Evolutionary conservation across 306 rosid species (phyloP), one percentile per base, ranked within the genome.

Genomic region (Castanospermum australe): DNA sequence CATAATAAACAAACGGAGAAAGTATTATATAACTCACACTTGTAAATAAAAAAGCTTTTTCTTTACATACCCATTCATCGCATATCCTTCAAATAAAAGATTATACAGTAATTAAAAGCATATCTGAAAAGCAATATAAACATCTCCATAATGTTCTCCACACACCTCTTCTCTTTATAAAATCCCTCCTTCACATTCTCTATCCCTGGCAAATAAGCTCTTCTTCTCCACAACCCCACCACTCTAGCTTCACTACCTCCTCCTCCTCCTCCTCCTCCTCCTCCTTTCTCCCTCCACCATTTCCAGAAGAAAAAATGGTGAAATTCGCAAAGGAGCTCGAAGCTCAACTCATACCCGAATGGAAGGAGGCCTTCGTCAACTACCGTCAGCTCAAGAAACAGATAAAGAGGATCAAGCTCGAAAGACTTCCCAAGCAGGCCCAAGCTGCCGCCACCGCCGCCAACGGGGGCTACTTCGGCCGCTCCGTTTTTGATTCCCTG

Each of bases 261-360:
- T 62, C 69, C 52, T 44, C 44, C 12, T 64, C 63, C 57, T 25
- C 45, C 36, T 33, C 67, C 63, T 75, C 28, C 67, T 70, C 63
- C 66, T 55, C 13, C 32, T 82, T 50, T 38, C 24, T 30, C 39
- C 62, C 45, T 68, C 22, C 73, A 61, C 76, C 30, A 10, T 36
- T 1, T 71, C 22, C 17, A 2, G 17, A 28, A 50, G 48, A 15
- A 32, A 73, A 68, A 83, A 95, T 95, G 99, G 98, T 93, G 82
- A 95, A 95, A 78, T 95, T 95, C 86, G 93, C 99, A 22, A 95
- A 91, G 77, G 94, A 95, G 75, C 94, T 95, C 0, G 99, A 95
- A 83, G 99, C 98, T 74, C 96, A 93, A 50, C 87, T 95, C 9
- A 95, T 95, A 52, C 98, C 98, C 0, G 97, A 95, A 82, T 95